Percentiles rank a stretch among this genome's conserved stretches.
These are phyloP conservation scores for Aegle marmelos DNA, from an alignment of 345 rosid species.

Conservation along the genomic window DNA sequence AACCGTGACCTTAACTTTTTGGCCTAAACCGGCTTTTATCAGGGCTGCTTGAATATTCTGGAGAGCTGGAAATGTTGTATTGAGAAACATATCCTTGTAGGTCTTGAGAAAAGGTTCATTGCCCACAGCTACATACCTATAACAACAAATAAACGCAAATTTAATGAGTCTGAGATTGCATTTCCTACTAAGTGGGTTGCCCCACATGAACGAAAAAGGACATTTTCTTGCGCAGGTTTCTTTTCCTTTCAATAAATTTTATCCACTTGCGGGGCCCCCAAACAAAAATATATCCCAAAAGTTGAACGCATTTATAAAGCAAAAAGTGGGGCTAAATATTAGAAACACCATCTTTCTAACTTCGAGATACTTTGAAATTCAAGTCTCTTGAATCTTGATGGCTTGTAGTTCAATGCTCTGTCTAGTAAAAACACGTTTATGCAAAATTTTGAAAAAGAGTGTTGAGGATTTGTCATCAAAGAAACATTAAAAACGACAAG, in stretches of 20 bases:
- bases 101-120: constrained; percentile 82
- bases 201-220: not conserved
- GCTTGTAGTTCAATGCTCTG: too few species aligned
- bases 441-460: not conserved
- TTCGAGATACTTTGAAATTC: too few species aligned
- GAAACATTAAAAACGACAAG: not conserved
- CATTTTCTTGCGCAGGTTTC: too few species aligned
- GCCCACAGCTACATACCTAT: constrained; percentile 80
- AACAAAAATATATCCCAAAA: too few species aligned
- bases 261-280: too few species aligned
- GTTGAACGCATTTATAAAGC: too few species aligned
- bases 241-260: too few species aligned
- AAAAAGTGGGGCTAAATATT: too few species aligned
- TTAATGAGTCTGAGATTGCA: not conserved
- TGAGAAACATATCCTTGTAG: constrained; percentile 56
- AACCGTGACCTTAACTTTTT: constrained; percentile 65
- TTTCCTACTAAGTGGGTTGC: not conserved
- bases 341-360: too few species aligned
- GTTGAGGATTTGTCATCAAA: not conserved
- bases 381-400: too few species aligned
- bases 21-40: constrained; percentile 78
- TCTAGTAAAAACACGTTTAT: not conserved
- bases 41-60: constrained; percentile 87
- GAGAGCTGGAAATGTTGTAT: constrained; percentile 71
- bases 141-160: not conserved